A percentile compares a stretch with the other conserved stretches of the same genome.
Evolutionary conservation across 345 rosid species (phyloP).

Genomic region (Balakata baccata): DNA sequence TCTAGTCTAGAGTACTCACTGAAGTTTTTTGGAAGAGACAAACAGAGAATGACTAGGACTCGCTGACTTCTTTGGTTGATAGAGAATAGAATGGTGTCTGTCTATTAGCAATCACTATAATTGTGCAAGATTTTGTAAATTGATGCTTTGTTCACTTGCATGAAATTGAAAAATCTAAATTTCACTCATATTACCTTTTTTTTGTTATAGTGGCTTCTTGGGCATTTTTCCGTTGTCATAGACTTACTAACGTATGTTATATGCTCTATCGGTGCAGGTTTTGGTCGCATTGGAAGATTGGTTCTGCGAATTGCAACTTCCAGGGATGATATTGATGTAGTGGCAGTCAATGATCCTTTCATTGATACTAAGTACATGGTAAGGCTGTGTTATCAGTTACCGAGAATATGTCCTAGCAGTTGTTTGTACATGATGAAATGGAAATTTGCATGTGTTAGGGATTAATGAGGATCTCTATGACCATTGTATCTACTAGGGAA

Average conservation of each 20-base stretch:
- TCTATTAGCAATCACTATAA: background rate
- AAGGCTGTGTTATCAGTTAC: no score
- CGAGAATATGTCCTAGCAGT: no score
- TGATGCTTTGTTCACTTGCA: background rate
- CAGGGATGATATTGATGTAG: slow-evolving; percentile 87
- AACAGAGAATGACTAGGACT: background rate
- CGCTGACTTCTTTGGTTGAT: no score
- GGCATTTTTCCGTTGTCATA: background rate
- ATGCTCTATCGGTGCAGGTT: slow-evolving; percentile 50
- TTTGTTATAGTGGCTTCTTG: background rate
- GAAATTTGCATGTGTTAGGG: slow-evolving; percentile 1
- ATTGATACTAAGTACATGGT: slow-evolving; percentile 96
- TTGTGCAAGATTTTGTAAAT: background rate
- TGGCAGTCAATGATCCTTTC: slow-evolving; percentile 96
- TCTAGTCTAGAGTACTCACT: background rate
- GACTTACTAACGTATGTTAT: background rate
- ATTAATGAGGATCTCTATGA: background rate
- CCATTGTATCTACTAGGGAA: background rate
- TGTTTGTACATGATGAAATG: background rate
- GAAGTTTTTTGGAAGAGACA: background rate
- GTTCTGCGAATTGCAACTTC: slow-evolving; percentile 80
- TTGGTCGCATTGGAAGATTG: slow-evolving; percentile 98
- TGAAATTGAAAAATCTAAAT: background rate
- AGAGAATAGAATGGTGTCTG: background rate
- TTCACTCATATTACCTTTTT: background rate